These are phyloP conservation scores for Gymnopus androsaceus DNA, from an alignment of 1,284 basidiomycete genomes.

Conservation along the genomic window DNA sequence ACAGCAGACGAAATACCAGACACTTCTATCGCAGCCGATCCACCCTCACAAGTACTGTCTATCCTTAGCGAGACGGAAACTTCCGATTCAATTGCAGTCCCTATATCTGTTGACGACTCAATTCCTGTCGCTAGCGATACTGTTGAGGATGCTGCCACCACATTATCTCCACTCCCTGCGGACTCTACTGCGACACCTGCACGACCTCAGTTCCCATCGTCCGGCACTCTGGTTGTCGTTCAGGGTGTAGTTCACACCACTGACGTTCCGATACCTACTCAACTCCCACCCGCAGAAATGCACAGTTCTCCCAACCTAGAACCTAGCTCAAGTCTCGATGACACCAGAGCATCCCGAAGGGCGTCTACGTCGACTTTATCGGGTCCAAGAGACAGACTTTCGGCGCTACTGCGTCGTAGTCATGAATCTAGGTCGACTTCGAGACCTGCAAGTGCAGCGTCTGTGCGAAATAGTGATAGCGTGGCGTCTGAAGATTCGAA, in stretches of 20 bases:
- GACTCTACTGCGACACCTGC: neutral
- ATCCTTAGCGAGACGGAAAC: neutral
- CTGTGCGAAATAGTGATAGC: conserved; percentile 1
- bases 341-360: conserved; percentile 17
- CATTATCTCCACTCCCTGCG: neutral
- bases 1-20: no score
- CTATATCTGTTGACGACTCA: neutral
- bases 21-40: neutral
- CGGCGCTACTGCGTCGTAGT: conserved; percentile 37
- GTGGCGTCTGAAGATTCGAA: neutral
- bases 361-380: conserved; percentile 32
- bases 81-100: neutral
- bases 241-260: conserved; percentile 81
- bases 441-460: conserved; percentile 36
- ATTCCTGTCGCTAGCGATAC: neutral
- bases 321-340: conserved; percentile 1
- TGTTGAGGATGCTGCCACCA: neutral
- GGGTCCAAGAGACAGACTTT: conserved; percentile 41
- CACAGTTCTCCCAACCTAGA: conserved; percentile 14
- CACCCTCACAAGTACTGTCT: neutral
- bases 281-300: neutral
- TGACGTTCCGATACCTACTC: conserved; percentile 43
- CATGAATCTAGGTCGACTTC: conserved; percentile 22
- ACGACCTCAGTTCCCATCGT: conserved; percentile 53
- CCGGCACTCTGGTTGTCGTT: conserved; percentile 76